Conservation (phyloP, 2,329 filamentous ascomycete genomes). For the Podosphaera fusca region DNA sequence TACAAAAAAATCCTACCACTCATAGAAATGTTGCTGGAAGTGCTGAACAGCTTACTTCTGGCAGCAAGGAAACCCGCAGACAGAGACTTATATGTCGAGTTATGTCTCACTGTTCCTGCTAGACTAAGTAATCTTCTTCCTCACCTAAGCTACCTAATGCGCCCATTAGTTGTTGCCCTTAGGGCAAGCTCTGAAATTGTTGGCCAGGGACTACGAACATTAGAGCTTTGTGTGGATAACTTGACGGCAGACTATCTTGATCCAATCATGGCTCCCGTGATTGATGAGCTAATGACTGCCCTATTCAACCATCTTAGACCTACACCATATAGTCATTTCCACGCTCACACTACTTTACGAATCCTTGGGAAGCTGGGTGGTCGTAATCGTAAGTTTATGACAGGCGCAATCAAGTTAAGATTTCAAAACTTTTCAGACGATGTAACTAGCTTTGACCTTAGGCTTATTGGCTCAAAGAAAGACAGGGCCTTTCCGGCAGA, state of each 20-base stretch:
- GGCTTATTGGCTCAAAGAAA: constrained; percentile 69
- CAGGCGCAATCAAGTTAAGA: constrained; percentile 59
- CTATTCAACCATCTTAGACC: constrained; percentile 89
- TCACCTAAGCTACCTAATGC: constrained; percentile 90
- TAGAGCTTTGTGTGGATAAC: constrained; percentile 95
- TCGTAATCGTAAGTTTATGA: constrained; percentile 87
- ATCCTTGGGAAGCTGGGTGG: constrained; percentile 93
- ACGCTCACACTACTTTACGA: constrained; percentile 90
- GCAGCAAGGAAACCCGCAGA: constrained; percentile 78
- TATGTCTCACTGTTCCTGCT: constrained; percentile 88
- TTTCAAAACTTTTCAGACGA: constrained; percentile 80
- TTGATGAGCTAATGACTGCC: constrained; percentile 95
- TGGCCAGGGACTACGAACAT: constrained; percentile 72
- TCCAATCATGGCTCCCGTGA: constrained; percentile 96
- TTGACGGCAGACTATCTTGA: constrained; percentile 93
- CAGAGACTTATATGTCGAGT: constrained; percentile 85
- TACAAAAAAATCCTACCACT: constrained; percentile 96
- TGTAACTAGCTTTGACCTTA: constrained; percentile 63
- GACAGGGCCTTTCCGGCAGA: constrained; percentile 73
- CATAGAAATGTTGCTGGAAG: constrained; percentile 90
- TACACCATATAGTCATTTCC: constrained; percentile 88
- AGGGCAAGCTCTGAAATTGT: constrained; percentile 82
- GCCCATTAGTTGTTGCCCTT: constrained; percentile 84
- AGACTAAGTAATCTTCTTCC: constrained; percentile 83
- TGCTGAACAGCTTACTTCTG: constrained; percentile 81